phyloP scores from a whole-genome alignment of 2,329 filamentous ascomycete species.

The Aspergillus jensenii region DNA sequence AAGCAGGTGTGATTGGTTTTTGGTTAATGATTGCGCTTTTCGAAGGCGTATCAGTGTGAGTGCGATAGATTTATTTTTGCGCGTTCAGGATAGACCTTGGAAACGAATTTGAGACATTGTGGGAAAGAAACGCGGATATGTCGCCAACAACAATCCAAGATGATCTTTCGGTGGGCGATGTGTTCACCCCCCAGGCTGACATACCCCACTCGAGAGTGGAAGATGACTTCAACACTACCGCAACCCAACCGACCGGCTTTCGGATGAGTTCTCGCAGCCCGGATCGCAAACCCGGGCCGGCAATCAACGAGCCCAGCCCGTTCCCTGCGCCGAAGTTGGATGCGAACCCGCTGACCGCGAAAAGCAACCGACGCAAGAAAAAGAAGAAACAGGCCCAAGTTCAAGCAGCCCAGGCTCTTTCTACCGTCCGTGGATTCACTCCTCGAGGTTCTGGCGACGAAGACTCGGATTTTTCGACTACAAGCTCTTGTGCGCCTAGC shows the following conservation, averaged over 20 bases:
- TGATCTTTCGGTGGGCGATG: slow-evolving; percentile 40
- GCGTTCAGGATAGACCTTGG: not conserved
- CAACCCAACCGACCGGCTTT: slow-evolving; percentile 21
- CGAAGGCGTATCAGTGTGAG: not conserved
- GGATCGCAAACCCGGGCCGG: slow-evolving; percentile 19
- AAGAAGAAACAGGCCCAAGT: slow-evolving; percentile 39
- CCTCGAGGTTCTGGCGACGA: slow-evolving; percentile 46
- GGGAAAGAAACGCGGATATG: slow-evolving; percentile 7
- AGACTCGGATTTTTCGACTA: slow-evolving; percentile 45
- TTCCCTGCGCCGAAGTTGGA: slow-evolving; percentile 32
- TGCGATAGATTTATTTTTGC: not conserved
- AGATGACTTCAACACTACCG: slow-evolving; percentile 17
- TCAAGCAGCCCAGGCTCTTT: slow-evolving; percentile 33
- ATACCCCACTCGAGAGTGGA: slow-evolving; percentile 27
- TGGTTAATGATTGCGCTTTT: slow-evolving; percentile 9
- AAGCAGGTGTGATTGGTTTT: slow-evolving; percentile 13
- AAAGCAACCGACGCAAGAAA: slow-evolving; percentile 33
- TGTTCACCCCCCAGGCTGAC: slow-evolving; percentile 40
- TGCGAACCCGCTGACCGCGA: slow-evolving; percentile 25
- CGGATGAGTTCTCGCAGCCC: slow-evolving; percentile 29
- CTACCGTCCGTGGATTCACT: slow-evolving; percentile 46
- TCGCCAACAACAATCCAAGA: slow-evolving; percentile 25
- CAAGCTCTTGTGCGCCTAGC: slow-evolving; percentile 36
- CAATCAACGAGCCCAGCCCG: slow-evolving; percentile 23
- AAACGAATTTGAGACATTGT: not conserved